A percentile compares a stretch with the other conserved stretches of the same genome.
Conservation (phyloP, 1,139 yeast species). For the Geotrichum restrictum region DNA sequence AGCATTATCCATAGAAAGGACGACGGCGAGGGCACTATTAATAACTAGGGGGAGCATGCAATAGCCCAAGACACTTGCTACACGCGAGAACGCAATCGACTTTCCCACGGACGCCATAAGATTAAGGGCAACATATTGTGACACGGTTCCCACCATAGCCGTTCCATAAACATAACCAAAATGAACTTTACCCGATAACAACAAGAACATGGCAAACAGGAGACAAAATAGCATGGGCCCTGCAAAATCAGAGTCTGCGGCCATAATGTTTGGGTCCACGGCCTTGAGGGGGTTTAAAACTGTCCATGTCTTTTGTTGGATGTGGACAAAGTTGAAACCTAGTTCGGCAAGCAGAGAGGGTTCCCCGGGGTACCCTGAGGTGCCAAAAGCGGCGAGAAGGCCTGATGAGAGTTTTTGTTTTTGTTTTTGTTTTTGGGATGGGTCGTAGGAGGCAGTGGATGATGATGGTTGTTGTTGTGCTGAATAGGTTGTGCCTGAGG, state of each 20-base stretch:
- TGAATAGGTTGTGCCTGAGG: too few relatives aligned
- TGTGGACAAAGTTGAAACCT: conserved; percentile 88
- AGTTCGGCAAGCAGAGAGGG: conserved; percentile 88
- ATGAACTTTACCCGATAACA: conserved; percentile 87
- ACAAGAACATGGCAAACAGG: conserved; percentile 76
- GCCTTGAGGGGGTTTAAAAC: conserved; percentile 74
- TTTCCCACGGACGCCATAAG: neutral
- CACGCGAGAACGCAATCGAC: conserved; percentile 27
- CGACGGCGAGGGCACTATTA: conserved; percentile 69
- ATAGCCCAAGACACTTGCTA: conserved; percentile 90
- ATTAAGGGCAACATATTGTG: conserved; percentile 62
- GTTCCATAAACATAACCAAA: conserved; percentile 97
- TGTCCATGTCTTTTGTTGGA: conserved; percentile 75
- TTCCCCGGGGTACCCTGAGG: conserved; percentile 90
- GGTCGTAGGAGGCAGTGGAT: neutral
- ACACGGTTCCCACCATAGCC: conserved; percentile 82
- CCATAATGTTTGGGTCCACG: conserved; percentile 70
- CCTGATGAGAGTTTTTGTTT: conserved; percentile 44
- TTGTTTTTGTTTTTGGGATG: neutral
- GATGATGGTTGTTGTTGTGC: too few relatives aligned
- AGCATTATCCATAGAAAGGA: conserved; percentile 62
- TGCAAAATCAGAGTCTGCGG: conserved; percentile 79
- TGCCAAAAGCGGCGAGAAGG: conserved; percentile 84
- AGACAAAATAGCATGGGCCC: conserved; percentile 92
- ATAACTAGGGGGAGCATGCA: conserved; percentile 85